Percentiles rank a stretch among this genome's conserved stretches.
phyloP scores from a whole-genome alignment of 306 rosid species.

The Spatholobus suberectus region DNA sequence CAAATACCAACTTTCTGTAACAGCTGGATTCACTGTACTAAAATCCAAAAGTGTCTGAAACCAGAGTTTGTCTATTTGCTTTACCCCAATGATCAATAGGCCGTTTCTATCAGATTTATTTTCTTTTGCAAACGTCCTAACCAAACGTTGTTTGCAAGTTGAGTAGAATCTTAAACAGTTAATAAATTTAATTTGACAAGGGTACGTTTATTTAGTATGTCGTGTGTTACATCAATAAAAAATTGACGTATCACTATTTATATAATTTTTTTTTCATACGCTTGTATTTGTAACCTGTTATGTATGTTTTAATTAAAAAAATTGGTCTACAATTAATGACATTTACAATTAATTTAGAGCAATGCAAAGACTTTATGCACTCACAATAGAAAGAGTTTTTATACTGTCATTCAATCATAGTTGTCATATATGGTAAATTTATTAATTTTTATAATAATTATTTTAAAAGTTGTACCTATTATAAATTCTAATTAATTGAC shows the following conservation, averaged over 20 bases:
- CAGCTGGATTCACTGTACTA: background rate
- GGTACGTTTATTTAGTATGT: background rate
- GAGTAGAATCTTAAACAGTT: background rate
- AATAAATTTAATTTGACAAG: background rate
- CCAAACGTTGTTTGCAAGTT: background rate
- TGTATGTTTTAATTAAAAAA: background rate
- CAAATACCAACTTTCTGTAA: background rate
- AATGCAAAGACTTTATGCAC: too few species aligned
- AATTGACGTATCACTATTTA: background rate
- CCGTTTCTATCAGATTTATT: background rate
- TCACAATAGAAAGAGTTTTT: too few species aligned
- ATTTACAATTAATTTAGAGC: too few species aligned
- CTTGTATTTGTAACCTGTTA: background rate
- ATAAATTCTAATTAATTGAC: too few species aligned
- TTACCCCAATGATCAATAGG: background rate
- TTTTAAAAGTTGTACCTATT: too few species aligned
- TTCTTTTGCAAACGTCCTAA: background rate
- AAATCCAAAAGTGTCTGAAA: slow-evolving; percentile 3
- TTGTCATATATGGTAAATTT: too few species aligned
- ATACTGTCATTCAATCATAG: too few species aligned
- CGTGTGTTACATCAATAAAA: background rate
- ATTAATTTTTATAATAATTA: too few species aligned
- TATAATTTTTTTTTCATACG: background rate
- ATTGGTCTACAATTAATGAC: too few species aligned
- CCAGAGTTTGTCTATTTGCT: slow-evolving; percentile 2